Evolutionary conservation across 2,329 filamentous ascomycete genomes (phyloP).

Genomic region (Hirsutella minnesotensis): DNA sequence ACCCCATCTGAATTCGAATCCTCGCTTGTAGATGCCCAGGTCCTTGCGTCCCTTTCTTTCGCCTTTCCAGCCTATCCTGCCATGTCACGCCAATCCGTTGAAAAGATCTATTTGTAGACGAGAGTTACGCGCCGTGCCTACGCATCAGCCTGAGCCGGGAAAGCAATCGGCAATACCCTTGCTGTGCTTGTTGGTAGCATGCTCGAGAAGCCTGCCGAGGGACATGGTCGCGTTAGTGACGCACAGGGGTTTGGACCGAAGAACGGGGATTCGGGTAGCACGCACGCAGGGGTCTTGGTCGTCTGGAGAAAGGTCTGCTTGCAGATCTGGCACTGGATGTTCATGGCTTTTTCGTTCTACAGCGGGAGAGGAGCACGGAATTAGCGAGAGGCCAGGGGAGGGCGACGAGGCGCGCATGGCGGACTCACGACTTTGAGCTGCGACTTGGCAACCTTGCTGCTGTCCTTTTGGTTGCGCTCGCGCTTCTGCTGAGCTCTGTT

Average conservation of each 20-base stretch:
- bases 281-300: slow-evolving; percentile 58
- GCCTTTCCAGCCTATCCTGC: background rate
- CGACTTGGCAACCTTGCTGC: slow-evolving; percentile 44
- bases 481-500: slow-evolving; percentile 61
- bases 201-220: slow-evolving; percentile 48
- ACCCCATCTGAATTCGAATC: background rate
- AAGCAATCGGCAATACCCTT: slow-evolving; percentile 64
- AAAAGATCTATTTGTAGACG: background rate
- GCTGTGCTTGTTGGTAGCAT: slow-evolving; percentile 66
- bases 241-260: too few relatives aligned
- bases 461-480: slow-evolving; percentile 56
- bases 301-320: slow-evolving; percentile 71
- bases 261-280: slow-evolving; percentile 6
- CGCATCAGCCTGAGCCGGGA: slow-evolving; percentile 27
- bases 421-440: slow-evolving; percentile 55
- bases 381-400: background rate
- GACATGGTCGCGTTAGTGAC: slow-evolving; percentile 1
- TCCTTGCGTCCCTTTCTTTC: background rate
- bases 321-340: slow-evolving; percentile 67
- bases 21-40: background rate
- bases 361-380: background rate
- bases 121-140: background rate
- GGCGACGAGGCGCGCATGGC: background rate
- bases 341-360: slow-evolving; percentile 62
- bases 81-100: background rate